Conservation (phyloP, 495 filamentous ascomycete species). For the Neurospora sp. region DNA sequence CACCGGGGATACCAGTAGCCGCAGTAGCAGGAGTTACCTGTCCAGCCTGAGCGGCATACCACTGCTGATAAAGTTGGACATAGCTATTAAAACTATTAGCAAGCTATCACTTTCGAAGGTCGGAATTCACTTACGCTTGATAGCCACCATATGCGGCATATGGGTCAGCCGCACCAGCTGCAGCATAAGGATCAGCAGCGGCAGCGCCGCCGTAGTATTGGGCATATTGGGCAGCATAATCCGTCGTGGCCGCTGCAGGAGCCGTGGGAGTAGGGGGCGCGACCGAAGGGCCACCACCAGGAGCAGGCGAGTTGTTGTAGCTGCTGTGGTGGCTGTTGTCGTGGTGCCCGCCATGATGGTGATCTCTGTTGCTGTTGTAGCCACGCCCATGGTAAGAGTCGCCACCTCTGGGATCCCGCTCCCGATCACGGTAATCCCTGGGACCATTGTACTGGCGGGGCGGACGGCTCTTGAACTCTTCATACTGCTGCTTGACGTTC, state of each 20-base stretch:
- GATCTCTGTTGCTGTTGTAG: conserved; percentile 27
- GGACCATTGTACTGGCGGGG: conserved; percentile 53
- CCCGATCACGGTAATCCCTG: conserved; percentile 19
- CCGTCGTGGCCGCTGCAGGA: conserved; percentile 21
- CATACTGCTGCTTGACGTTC: conserved; percentile 78
- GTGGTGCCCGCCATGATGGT: conserved; percentile 28
- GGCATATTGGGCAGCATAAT: conserved; percentile 73
- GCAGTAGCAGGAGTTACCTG: conserved; percentile 32
- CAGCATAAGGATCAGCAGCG: neutral
- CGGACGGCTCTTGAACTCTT: conserved; percentile 78
- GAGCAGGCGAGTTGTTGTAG: conserved; percentile 26
- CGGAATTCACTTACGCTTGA: conserved; percentile 33
- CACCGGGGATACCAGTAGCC: conserved; percentile 5
- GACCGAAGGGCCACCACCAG: conserved; percentile 25
- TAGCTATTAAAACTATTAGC: conserved; percentile 38
- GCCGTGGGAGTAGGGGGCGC: conserved; percentile 27
- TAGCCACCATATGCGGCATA: conserved; percentile 92
- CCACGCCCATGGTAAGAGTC: conserved; percentile 26
- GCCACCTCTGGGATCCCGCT: conserved; percentile 19
- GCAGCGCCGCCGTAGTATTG: conserved; percentile 58
- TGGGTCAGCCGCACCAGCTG: conserved; percentile 44
- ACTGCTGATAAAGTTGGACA: conserved; percentile 60
- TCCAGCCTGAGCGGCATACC: conserved; percentile 42
- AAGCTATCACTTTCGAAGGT: neutral
- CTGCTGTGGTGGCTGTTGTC: conserved; percentile 17